Evolutionary conservation across 2,329 filamentous ascomycete species (phyloP).

Genomic region (Claviceps fusiformis): DNA sequence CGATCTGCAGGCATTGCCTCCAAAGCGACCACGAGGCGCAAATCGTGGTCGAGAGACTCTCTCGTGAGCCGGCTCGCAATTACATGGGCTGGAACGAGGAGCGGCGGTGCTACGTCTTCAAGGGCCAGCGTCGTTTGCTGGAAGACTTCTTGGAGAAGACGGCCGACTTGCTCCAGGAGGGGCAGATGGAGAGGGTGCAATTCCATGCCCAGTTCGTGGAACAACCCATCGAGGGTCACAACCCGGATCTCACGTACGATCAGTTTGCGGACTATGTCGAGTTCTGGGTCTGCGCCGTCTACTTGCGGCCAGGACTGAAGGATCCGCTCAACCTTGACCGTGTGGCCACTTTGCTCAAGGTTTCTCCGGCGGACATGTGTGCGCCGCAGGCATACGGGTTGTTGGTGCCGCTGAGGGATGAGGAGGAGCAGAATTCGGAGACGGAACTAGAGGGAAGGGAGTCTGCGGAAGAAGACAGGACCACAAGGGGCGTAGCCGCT

Average conservation of each 20-base stretch:
- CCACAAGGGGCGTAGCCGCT: too few relatives aligned
- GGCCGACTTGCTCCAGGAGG: neutral
- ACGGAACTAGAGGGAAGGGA: too few relatives aligned
- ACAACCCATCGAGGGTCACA: neutral
- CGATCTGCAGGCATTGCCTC: too few relatives aligned
- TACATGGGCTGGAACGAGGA: conserved; percentile 4
- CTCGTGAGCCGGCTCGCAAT: too few relatives aligned
- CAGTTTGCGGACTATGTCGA: conserved; percentile 2
- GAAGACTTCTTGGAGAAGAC: conserved; percentile 1
- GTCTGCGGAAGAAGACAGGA: neutral
- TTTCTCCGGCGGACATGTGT: too few relatives aligned
- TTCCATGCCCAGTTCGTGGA: too few relatives aligned
- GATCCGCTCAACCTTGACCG: conserved; percentile 1
- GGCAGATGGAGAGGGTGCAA: neutral
- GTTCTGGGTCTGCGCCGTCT: neutral
- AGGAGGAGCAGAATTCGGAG: too few relatives aligned
- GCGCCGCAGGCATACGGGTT: too few relatives aligned
- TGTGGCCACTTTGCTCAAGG: too few relatives aligned
- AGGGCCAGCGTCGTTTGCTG: conserved; percentile 6
- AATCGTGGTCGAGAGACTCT: too few relatives aligned
- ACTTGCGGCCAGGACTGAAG: neutral
- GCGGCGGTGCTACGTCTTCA: conserved; percentile 6
- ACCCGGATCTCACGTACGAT: neutral
- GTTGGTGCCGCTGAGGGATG: neutral
- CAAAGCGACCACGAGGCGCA: too few relatives aligned